Base-by-base conservation (phyloP, 257 asterid genomes). In the Henckelia pumila region DNA sequence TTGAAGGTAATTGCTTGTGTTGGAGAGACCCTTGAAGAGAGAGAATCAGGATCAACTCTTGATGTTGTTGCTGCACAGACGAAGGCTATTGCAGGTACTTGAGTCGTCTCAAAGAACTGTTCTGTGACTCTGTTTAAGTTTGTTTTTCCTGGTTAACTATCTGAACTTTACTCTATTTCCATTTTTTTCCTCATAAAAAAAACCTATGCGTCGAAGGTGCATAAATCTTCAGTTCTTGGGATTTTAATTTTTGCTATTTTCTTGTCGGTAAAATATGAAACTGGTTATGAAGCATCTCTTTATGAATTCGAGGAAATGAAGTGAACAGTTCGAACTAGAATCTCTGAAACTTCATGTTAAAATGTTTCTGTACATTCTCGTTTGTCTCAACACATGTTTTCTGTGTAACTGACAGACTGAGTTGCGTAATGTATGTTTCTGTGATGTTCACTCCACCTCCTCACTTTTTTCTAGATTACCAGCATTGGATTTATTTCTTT, bases 21-120 rank as follows among this genome's bases (percentile, higher is more conserved):
- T 78, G 99, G 99, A 25, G 99, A 94, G 91, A 86, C 99, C 63
- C 99, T 94, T 80, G 96, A 91, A 76, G 90, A 94, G 77, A 84
- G 99, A 57, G 99, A 94, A 77, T 78, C 96, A 21, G 99, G 99
- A 81, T 78, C 96, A 13, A 94, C 99, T 16, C 1, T 94, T 81
- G 89, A 74, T 21, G 95, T 94, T 52, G 97, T 94, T 76, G 89
- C 99, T 62, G 93, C 96, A 22, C 99, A 94, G 69, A 88, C 99
- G 6, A 94, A 88, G 86, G 99, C 97, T 26, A 88, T 94, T 77
- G 96, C 99, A 85, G 99, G 99, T 90, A 80, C 14, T 13, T 20
- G 17, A 56, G 7, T 56, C 22, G 2, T 56, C 50, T 32, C 67
- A 29, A 55, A 44, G 14, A 44, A 3, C 19, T 13, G n/a, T 14